Conservation (phyloP, 805 yeast species). For the Sugiyamaella valdiviana region DNA sequence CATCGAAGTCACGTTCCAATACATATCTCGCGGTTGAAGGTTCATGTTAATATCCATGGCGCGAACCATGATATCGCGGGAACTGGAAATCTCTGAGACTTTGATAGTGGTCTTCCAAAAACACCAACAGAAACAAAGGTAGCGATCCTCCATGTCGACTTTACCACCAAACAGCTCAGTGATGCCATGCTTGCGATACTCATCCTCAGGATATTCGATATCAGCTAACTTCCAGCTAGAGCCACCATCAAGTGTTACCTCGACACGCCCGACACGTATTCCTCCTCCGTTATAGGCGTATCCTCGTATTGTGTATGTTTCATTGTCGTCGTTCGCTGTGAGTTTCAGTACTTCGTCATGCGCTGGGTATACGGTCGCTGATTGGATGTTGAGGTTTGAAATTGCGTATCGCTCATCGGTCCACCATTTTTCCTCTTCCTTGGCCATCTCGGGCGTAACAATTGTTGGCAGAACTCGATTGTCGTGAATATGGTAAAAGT, state of each 20-base stretch:
- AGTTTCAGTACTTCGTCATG: slow-evolving; percentile 24
- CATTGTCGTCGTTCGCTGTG: slow-evolving; percentile 9
- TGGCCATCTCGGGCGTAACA: slow-evolving; percentile 33
- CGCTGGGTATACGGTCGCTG: slow-evolving; percentile 32
- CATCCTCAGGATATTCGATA: slow-evolving; percentile 5
- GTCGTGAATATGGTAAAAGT: slow-evolving; percentile 36
- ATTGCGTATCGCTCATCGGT: slow-evolving; percentile 35
- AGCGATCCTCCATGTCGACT: slow-evolving; percentile 2
- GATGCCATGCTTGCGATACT: neutral
- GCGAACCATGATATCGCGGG: slow-evolving; percentile 3
- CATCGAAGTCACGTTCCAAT: slow-evolving; percentile 9
- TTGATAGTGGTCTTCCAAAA: slow-evolving; percentile 1
- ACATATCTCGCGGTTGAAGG: slow-evolving; percentile 6
- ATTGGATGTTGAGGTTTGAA: slow-evolving; percentile 33
- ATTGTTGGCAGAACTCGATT: slow-evolving; percentile 35
- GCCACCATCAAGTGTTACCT: slow-evolving; percentile 32
- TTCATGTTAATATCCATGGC: slow-evolving; percentile 9
- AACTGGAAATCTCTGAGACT: neutral
- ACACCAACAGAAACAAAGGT: slow-evolving; percentile 4
- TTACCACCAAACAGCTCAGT: slow-evolving; percentile 5
- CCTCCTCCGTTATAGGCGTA: slow-evolving; percentile 38
- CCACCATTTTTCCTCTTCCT: slow-evolving; percentile 33
- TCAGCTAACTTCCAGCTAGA: slow-evolving; percentile 26
- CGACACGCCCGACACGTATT: slow-evolving; percentile 32
- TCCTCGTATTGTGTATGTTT: slow-evolving; percentile 27